These are phyloP conservation scores for Neltuma alba DNA, from an alignment of 306 rosid species.

Conservation along the genomic window DNA sequence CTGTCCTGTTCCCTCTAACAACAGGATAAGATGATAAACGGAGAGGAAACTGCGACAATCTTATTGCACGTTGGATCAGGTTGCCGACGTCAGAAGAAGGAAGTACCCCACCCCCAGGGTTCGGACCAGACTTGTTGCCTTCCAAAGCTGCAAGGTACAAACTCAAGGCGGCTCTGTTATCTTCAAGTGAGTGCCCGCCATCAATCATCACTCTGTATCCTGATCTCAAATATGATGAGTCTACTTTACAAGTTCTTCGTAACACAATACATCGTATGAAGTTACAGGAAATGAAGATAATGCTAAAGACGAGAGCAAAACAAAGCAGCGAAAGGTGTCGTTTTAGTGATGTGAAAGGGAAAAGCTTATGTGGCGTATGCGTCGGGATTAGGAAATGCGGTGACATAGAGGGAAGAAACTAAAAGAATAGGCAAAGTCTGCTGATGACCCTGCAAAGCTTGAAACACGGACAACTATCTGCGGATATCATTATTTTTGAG, in stretches of 20 bases:
- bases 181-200: no score
- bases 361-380: not conserved
- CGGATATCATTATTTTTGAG: not conserved
- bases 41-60: not conserved
- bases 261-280: no score
- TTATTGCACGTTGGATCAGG: not conserved
- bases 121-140: not conserved
- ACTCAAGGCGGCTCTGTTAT: not conserved
- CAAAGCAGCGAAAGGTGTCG: not conserved
- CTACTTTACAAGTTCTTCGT: no score
- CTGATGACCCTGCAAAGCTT: not conserved
- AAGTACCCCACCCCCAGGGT: no score
- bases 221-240: no score
- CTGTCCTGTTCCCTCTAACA: no score
- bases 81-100: not conserved
- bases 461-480: not conserved
- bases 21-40: no score
- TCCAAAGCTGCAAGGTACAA: not conserved
- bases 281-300: not conserved
- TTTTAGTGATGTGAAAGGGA: not conserved
- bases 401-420: not conserved
- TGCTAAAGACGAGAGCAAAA: not conserved
- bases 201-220: no score
- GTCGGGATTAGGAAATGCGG: not conserved
- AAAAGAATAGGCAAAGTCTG: not conserved